Base-by-base conservation (phyloP, 768 basidiomycete genomes). In the Psilocybe cyanescens region DNA sequence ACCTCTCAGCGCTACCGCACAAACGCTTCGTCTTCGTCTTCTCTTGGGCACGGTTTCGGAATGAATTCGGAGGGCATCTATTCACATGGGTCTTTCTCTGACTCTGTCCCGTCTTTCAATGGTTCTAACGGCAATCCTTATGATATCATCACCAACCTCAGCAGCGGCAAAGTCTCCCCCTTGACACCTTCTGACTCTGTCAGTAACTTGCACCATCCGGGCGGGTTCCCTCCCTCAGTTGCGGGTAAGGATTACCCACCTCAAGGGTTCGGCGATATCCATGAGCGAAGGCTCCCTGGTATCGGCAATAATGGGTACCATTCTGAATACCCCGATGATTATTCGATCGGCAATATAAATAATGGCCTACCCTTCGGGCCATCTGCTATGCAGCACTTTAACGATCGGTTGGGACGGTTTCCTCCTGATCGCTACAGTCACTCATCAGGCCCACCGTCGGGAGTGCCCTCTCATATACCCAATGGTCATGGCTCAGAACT, bases 161-260 rank as follows among this genome's bases (percentile, higher is more conserved):
- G 80, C 77, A 87, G 85, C 60, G 90, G 89, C 63, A 92, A 91
- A 74, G 88, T 87, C 53, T 91, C 91, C 17, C 89, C 91, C 0
- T 78, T 91, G 47, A 89, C 89, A 11, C 89, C 90, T 35, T 87
- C 74, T 67, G 90, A 91, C 72, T 77, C 85, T 46, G 83, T 86
- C 62, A 75, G 78, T 59, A 79, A 79, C 52, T 77, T 91, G 7
- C 87, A 86, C 66, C 83, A 83, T 63, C 73, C 83, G 4, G 76
- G 83, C 14, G 78, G 73, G 6, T 89, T 87, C 68, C 77, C 86
- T 19, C 73, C 77, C 7, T 68, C 78, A 17, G 72, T 79, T 50
- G 70, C 76, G 65, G 74, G 75, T 60, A 90, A 91, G 70, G 87
- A 88, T 64, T 91, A 81, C 68, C 74, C 83, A 41, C 75, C 82